Evolutionary conservation across 345 rosid genomes (phyloP).

Genomic region (Angophora floribunda): DNA sequence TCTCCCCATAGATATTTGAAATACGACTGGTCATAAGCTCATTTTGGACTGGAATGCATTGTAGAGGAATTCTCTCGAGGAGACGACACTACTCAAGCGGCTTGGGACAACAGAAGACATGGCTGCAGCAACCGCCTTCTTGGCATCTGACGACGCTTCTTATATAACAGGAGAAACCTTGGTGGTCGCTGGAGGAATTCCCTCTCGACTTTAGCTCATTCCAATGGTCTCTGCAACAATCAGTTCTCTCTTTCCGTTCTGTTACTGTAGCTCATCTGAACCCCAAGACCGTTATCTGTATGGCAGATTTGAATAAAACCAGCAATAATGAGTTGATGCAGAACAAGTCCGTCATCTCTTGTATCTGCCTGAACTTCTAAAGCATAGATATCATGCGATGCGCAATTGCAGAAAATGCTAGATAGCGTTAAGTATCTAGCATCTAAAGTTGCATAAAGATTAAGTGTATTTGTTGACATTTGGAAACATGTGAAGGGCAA

Average conservation of each 20-base stretch:
- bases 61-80: constrained; percentile 43
- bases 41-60: background rate
- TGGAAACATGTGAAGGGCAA: background rate
- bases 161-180: constrained; percentile 74
- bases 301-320: background rate
- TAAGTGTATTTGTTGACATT: background rate
- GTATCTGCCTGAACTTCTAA: background rate
- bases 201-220: constrained; percentile 52
- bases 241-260: background rate
- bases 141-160: constrained; percentile 74
- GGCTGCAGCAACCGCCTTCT: constrained; percentile 70
- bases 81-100: constrained; percentile 54
- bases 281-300: background rate
- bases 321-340: background rate
- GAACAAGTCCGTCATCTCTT: background rate
- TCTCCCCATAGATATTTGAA: background rate
- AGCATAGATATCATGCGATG: background rate
- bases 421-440: background rate
- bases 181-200: constrained; percentile 76
- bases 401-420: background rate
- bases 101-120: constrained; percentile 69
- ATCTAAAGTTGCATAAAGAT: background rate
- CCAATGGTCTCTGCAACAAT: background rate
- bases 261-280: background rate
- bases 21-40: background rate